Conservation (phyloP, 2,329 filamentous ascomycete species). For the Trichoderma sp. region DNA sequence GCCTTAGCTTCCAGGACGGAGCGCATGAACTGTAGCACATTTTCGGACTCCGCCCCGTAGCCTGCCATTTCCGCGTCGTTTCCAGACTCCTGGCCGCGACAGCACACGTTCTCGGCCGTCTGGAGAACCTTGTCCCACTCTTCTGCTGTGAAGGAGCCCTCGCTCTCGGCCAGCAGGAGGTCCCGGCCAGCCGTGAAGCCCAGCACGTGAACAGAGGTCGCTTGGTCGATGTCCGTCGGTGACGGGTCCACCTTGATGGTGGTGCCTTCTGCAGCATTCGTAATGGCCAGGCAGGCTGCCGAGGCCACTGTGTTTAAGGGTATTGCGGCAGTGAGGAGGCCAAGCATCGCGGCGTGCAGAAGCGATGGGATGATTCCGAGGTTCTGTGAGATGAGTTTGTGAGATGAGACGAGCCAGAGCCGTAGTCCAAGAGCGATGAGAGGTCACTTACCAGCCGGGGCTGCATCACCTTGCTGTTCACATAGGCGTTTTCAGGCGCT, state of each 20-base stretch:
- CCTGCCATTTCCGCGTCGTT: slow-evolving; percentile 52
- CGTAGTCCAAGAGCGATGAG: neutral
- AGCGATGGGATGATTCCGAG: slow-evolving; percentile 79
- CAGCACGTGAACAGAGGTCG: slow-evolving; percentile 77
- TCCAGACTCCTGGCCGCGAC: slow-evolving; percentile 42
- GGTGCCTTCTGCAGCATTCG: slow-evolving; percentile 29
- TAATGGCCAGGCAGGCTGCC: slow-evolving; percentile 64
- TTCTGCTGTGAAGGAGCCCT: slow-evolving; percentile 73
- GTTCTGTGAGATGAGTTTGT: slow-evolving; percentile 54
- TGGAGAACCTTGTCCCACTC: slow-evolving; percentile 75
- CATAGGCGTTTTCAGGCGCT: slow-evolving; percentile 68
- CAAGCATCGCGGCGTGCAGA: slow-evolving; percentile 75
- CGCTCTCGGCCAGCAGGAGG: slow-evolving; percentile 77
- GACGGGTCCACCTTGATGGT: slow-evolving; percentile 63
- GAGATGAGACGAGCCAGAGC: slow-evolving; percentile 16
- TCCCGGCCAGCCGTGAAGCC: slow-evolving; percentile 75
- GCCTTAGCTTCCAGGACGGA: slow-evolving; percentile 62
- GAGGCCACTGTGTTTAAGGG: slow-evolving; percentile 75
- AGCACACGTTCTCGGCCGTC: slow-evolving; percentile 67
- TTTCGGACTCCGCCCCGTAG: slow-evolving; percentile 46
- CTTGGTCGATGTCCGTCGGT: slow-evolving; percentile 61
- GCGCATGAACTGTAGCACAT: slow-evolving; percentile 63
- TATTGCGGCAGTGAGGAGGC: slow-evolving; percentile 79
- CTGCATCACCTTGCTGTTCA: slow-evolving; percentile 61
- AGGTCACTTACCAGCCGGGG: slow-evolving; percentile 58